Conservation (phyloP, 345 rosid genomes). For the Ceriops zippeliana region DNA sequence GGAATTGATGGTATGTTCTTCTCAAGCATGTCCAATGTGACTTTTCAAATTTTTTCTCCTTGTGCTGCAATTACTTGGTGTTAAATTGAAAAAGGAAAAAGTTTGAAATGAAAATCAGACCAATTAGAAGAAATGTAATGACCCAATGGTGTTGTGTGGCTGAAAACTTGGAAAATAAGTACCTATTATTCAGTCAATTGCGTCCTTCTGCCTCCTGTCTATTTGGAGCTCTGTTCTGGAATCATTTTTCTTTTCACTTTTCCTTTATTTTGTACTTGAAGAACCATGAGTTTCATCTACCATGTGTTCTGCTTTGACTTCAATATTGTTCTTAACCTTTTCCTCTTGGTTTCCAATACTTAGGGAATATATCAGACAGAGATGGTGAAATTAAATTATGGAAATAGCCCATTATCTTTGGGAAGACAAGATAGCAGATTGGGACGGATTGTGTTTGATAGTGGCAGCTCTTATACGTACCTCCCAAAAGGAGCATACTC, state of each 20-base stretch:
- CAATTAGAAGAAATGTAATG: background rate
- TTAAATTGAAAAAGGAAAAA: background rate
- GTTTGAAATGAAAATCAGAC: no score
- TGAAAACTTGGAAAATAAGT: background rate
- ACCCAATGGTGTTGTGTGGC: background rate
- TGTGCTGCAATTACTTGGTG: background rate
- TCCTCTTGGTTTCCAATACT: conserved; percentile 8
- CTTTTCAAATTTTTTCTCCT: background rate
- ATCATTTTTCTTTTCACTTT: background rate
- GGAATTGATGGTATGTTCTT: no score
- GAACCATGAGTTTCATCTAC: background rate
- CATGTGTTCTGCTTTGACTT: conserved; percentile 16
- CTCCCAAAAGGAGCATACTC: conserved; percentile 67
- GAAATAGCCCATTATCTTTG: conserved; percentile 49
- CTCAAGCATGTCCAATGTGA: background rate
- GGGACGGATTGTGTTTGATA: conserved; percentile 59
- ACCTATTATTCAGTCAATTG: background rate
- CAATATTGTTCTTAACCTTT: conserved; percentile 3
- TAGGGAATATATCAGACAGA: conserved; percentile 62
- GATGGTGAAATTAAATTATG: conserved; percentile 59
- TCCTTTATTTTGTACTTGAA: background rate
- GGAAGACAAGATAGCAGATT: conserved; percentile 37
- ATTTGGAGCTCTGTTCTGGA: background rate
- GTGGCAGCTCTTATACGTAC: conserved; percentile 92
- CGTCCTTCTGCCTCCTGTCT: background rate